Evolutionary conservation across 306 rosid species (phyloP), one percentile per base, ranked within the genome.

Genomic region (Rosa persica): DNA sequence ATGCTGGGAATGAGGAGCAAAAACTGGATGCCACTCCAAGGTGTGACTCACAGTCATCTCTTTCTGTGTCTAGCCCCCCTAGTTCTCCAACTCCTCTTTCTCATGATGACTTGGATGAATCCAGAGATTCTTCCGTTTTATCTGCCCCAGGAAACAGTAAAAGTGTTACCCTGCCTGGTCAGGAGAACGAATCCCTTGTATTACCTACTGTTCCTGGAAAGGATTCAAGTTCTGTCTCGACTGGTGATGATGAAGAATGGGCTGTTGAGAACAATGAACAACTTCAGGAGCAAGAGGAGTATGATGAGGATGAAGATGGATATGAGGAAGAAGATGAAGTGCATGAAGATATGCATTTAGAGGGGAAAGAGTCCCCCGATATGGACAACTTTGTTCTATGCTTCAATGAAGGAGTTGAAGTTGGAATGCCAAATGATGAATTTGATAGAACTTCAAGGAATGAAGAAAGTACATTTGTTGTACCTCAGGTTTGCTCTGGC

Each of bases 11-110:
- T 62, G 88, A 78, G 81, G 85, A 87, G 76, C 89, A 73, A 72
- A 80, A 79, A 70, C 77, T 84, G 38, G 92, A 78, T 67, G 36
- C 81, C 67, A 72, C 91, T 23, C 87, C 54, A 12, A 86, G 97
- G 81, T 95, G 97, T 76, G 98, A 87, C 86, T 95, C 97, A 57
- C 98, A 95, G 79, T 95, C 98, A 23, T 92, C 98, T 65, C 97
- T 95, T 58, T 95, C 95, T 67, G 98, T 95, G 74, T 95, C 97
- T 78, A 95, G 96, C 75, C 91, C 97, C 78, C 97, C 97, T 19
- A 89, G 81, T 89, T 88, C 98, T 82, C 98, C 98, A 22, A 89
- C 97, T 55, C 98, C 89, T 85, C 94, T 94, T 20, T 92, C 97
- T 60, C 97, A 92, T 43, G 98, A 92, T 73, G 98, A 92, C 77